Conservation (phyloP, 164 flowering plant species). For the Cinnamomum micranthum region DNA sequence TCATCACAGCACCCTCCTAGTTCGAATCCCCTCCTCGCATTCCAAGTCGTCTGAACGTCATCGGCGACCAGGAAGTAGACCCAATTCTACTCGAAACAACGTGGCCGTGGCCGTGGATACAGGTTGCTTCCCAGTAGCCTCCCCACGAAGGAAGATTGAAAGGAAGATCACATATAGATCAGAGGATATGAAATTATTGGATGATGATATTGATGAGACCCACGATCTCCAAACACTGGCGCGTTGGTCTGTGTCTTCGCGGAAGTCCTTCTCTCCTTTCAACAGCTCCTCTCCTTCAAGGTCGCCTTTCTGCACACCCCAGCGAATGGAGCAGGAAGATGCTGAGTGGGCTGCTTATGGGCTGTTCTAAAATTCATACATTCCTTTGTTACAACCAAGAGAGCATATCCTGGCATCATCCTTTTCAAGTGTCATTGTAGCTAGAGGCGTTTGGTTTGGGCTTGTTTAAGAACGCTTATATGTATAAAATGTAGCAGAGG, state of each 20-base stretch:
- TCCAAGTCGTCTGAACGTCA: background rate
- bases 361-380: background rate
- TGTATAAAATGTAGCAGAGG: too few relatives aligned
- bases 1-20: background rate
- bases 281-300: background rate
- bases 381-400: too few relatives aligned
- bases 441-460: too few relatives aligned
- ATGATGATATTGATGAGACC: background rate
- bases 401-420: too few relatives aligned
- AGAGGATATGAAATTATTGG: background rate
- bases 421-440: too few relatives aligned
- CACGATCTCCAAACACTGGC: constrained; percentile 3
- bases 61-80: background rate
- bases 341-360: constrained; percentile 10
- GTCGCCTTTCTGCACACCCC: background rate
- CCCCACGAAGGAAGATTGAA: background rate
- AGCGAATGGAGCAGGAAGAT: background rate
- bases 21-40: constrained; percentile 3
- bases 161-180: background rate
- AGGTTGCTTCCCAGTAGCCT: background rate
- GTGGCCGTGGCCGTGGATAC: background rate
- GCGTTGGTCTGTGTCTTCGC: background rate
- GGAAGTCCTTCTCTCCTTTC: constrained; percentile 4
- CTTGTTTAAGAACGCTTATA: too few relatives aligned
- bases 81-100: background rate